phyloP scores from a whole-genome alignment of 148 eudicot genomes.

The Fallopia convolvulus region DNA sequence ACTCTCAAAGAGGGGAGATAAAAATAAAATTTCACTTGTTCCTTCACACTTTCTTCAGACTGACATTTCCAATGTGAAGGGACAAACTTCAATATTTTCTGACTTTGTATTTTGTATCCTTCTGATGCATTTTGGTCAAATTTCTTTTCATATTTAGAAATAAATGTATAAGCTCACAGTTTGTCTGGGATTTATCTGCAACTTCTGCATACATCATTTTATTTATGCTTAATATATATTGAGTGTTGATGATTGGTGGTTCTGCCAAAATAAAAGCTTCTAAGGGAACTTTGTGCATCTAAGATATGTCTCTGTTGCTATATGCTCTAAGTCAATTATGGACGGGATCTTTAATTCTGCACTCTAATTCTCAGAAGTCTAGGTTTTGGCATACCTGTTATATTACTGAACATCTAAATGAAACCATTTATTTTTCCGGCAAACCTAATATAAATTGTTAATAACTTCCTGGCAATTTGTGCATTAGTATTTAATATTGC shows the following conservation, averaged over 20 bases:
- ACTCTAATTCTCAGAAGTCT: neutral
- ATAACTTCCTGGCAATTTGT: neutral
- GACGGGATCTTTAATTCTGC: neutral
- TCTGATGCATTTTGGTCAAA: neutral
- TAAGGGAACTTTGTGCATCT: neutral
- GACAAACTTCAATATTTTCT: slow-evolving; percentile 63
- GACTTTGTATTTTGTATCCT: slow-evolving; percentile 73
- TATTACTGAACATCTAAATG: neutral
- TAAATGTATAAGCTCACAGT: neutral
- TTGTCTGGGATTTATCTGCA: neutral
- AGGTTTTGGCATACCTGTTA: neutral
- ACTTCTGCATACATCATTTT: neutral
- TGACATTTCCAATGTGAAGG: slow-evolving; percentile 77
- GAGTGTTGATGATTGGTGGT: neutral
- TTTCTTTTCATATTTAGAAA: neutral
- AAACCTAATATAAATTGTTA: neutral
- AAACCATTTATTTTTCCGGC: neutral
- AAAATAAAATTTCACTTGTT: slow-evolving; percentile 45
- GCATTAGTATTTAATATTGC: neutral
- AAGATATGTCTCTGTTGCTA: neutral
- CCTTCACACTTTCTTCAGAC: slow-evolving; percentile 84
- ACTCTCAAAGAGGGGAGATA: slow-evolving; percentile 43
- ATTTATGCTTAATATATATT: neutral
- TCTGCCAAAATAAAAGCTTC: neutral
- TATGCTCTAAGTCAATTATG: neutral